Percentiles rank a stretch among this genome's conserved stretches.
Conservation (phyloP, 2,329 filamentous ascomycete genomes). For the Proliferodiscus dingleyae region DNA sequence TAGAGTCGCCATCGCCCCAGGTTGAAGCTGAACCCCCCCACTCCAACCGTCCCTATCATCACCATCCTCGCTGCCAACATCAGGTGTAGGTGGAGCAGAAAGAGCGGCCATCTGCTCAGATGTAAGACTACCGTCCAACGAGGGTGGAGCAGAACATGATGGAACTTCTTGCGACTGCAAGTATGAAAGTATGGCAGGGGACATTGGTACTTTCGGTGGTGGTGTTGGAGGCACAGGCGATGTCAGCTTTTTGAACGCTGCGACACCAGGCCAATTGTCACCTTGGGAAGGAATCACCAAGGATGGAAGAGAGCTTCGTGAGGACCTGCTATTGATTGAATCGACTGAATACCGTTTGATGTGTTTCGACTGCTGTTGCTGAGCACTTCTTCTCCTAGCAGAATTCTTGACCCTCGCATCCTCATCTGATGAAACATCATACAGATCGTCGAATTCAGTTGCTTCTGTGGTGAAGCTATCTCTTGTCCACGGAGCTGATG, state of each 20-base stretch:
- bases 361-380: conserved; percentile 30
- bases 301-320: conserved; percentile 38
- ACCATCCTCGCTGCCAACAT: conserved; percentile 54
- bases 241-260: conserved; percentile 42
- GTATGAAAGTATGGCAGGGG: conserved; percentile 67
- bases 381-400: conserved; percentile 17
- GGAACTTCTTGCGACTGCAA: conserved; percentile 68
- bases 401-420: conserved; percentile 51
- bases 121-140: conserved; percentile 74
- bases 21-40: conserved; percentile 66
- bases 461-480: conserved; percentile 58
- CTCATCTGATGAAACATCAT: conserved; percentile 73
- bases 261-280: conserved; percentile 43
- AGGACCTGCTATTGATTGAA: conserved; percentile 21
- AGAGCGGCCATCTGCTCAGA: conserved; percentile 82
- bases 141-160: conserved; percentile 74
- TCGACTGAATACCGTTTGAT: conserved; percentile 25
- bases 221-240: conserved; percentile 61
- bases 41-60: conserved; percentile 62
- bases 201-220: conserved; percentile 66
- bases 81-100: conserved; percentile 80
- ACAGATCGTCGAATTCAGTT: conserved; percentile 80
- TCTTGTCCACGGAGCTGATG: conserved; percentile 57
- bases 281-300: conserved; percentile 44
- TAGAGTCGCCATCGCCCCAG: conserved; percentile 74